phyloP scores from a whole-genome alignment of 1,284 basidiomycete species.

The Takashimella koratensis region DNA sequence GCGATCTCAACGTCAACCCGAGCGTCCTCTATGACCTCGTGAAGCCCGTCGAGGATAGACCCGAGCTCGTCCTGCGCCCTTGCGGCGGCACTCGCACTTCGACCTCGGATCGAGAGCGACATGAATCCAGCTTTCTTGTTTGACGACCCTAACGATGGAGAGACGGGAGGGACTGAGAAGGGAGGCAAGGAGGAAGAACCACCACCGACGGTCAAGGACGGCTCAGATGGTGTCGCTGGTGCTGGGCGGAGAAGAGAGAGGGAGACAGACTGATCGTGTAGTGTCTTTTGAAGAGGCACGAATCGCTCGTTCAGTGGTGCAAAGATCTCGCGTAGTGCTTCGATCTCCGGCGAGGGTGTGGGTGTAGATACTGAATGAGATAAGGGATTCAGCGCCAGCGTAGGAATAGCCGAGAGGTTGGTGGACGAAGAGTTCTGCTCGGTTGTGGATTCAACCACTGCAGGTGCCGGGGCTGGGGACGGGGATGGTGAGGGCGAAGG shows the following conservation, averaged over 20 bases:
- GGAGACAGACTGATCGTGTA: constrained; percentile 42
- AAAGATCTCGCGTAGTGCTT: constrained; percentile 28
- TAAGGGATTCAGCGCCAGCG: not conserved
- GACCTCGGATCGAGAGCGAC: constrained; percentile 12
- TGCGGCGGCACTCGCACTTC: constrained; percentile 19
- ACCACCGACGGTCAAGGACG: not conserved
- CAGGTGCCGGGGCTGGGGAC: constrained; percentile 7
- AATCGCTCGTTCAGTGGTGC: constrained; percentile 30
- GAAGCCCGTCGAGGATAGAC: constrained; percentile 61
- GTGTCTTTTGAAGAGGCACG: constrained; percentile 34
- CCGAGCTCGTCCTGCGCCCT: constrained; percentile 44
- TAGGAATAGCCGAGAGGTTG: not conserved
- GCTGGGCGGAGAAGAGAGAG: constrained; percentile 45
- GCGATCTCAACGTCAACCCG: constrained; percentile 82
- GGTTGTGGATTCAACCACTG: not conserved
- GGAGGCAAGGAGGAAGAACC: not conserved
- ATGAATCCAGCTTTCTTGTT: constrained; percentile 4
- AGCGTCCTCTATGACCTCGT: constrained; percentile 77
- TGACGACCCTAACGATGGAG: too few species aligned
- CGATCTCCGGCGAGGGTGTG: constrained; percentile 11
- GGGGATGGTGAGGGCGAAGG: constrained; percentile 5
- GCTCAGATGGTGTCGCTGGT: not conserved
- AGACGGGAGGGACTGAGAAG: not conserved
- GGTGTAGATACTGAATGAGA: not conserved
- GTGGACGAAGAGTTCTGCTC: not conserved